phyloP scores from a whole-genome alignment of 495 filamentous ascomycete genomes.

The Penicillium chermesinum region DNA sequence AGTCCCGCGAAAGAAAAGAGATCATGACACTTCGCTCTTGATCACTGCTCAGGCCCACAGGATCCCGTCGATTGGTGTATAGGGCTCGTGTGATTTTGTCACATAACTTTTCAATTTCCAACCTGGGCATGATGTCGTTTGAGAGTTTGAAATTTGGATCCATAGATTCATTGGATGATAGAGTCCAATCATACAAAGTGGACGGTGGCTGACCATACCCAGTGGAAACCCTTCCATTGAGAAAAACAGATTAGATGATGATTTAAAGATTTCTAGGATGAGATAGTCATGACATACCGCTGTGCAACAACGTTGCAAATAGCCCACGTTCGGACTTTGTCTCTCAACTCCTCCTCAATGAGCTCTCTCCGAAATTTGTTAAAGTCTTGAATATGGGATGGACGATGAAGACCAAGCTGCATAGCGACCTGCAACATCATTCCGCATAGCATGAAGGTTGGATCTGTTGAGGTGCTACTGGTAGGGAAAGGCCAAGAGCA shows the following conservation, averaged over 20 bases:
- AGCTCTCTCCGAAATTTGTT: constrained; percentile 75
- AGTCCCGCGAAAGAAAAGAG: constrained; percentile 48
- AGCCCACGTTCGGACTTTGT: constrained; percentile 86
- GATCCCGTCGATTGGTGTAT: constrained; percentile 74
- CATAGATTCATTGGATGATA: constrained; percentile 58
- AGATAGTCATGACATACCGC: constrained; percentile 37
- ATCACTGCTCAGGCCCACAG: constrained; percentile 66
- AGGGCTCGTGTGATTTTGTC: constrained; percentile 82
- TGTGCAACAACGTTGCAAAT: constrained; percentile 92
- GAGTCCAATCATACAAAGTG: constrained; percentile 83
- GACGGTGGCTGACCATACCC: constrained; percentile 87
- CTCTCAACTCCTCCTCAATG: constrained; percentile 76
- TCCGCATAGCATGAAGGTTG: constrained; percentile 84
- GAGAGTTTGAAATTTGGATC: constrained; percentile 64
- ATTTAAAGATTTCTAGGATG: neutral
- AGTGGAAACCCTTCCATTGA: constrained; percentile 74
- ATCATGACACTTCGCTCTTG: constrained; percentile 64
- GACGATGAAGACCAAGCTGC: constrained; percentile 84
- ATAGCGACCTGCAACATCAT: constrained; percentile 92
- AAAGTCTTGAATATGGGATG: constrained; percentile 87
- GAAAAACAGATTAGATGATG: constrained; percentile 1
- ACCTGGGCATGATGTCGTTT: constrained; percentile 57
- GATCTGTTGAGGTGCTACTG: constrained; percentile 79
- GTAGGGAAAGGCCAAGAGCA: constrained; percentile 90
- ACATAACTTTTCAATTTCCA: constrained; percentile 77